Base-by-base conservation (phyloP, 202 grass and related monocot genomes). In the Miscanthus sacchariflorus region DNA sequence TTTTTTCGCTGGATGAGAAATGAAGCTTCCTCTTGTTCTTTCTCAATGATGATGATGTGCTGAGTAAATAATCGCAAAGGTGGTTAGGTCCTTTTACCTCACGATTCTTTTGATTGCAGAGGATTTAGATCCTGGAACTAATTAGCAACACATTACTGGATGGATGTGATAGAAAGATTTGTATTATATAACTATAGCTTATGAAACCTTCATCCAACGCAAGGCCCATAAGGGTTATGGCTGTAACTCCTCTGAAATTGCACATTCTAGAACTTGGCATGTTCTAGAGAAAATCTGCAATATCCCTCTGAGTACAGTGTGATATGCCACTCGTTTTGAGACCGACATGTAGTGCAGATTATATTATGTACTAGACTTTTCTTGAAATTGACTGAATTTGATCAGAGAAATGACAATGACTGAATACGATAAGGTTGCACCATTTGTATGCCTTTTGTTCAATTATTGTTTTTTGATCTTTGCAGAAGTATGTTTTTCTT, bases 391-490 rank as follows among this genome's bases (percentile, higher is more conserved):
- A 67, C 38, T 72, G 33, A 61, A 58, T 42, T 81, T 81, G 43
- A 13, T 56, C 30, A 35, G 48, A 44, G n/a, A 59, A 50, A 59
- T 64, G 39, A 50, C n/a, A 15, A 69, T 61, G 36, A 23, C n/a
- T 50, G 70, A 45, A 68, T 70, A 15, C 19, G 39, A 19, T 65
- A 65, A 70, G 17, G 17, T 88, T 81, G n/a, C 19, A 43, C 8
- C 36, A 15, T 40, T 46, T 38, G 70, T 50, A 70, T 1, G 7
- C 7, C 43, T 72, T 83, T 36, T 43, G 5, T 33, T 43, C 27
- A 74, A 9, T 46, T 82, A 68, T 30, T 74, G 0, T 85, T 91
- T 45, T 21, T 21, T n/a, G n/a, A 21, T 83, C 13, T 75, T 72
- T 35, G 18, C 43, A 82, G 10, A 72, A 39, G 52, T 85, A 8